Conservation (phyloP, 1,284 basidiomycete species). For the Megacollybia platyphylla region DNA sequence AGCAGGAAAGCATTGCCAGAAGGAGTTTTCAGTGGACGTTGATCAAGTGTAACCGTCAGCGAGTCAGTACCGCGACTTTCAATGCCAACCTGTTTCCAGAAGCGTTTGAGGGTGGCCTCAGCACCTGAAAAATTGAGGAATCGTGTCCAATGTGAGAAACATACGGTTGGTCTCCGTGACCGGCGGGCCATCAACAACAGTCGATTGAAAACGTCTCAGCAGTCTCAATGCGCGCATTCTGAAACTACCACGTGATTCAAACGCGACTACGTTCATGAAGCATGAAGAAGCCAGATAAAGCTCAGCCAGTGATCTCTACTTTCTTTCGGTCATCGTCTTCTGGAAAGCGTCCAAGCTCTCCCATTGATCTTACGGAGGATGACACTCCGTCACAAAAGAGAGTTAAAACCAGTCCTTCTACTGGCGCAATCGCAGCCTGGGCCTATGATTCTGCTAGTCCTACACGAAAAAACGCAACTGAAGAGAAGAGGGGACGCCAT, state of each 20-base stretch:
- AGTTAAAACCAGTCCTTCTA: too few species aligned
- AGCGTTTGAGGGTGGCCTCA: constrained; percentile 74
- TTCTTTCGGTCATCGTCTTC: too few species aligned
- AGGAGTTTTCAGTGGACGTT: constrained; percentile 80
- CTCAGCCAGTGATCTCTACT: background rate
- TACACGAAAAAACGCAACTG: too few species aligned
- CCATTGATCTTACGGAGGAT: too few species aligned
- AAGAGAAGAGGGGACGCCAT: too few species aligned
- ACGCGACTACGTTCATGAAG: background rate
- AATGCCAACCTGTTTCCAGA: constrained; percentile 83
- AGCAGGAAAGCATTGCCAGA: constrained; percentile 64
- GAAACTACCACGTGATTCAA: background rate
- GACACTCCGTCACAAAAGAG: too few species aligned
- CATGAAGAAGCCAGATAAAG: constrained; percentile 1
- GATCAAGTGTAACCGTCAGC: constrained; percentile 71
- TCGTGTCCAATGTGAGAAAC: constrained; percentile 7
- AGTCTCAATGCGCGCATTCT: background rate
- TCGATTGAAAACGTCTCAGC: constrained; percentile 3
- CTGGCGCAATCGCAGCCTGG: too few species aligned
- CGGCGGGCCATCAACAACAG: constrained; percentile 23
- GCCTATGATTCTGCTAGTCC: too few species aligned
- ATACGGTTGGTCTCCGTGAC: constrained; percentile 48
- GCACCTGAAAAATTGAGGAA: constrained; percentile 42
- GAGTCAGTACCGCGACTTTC: constrained; percentile 39
- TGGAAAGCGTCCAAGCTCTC: too few species aligned